Base-by-base conservation (phyloP, 2,329 filamentous ascomycete genomes). In the Onygenales sp. region DNA sequence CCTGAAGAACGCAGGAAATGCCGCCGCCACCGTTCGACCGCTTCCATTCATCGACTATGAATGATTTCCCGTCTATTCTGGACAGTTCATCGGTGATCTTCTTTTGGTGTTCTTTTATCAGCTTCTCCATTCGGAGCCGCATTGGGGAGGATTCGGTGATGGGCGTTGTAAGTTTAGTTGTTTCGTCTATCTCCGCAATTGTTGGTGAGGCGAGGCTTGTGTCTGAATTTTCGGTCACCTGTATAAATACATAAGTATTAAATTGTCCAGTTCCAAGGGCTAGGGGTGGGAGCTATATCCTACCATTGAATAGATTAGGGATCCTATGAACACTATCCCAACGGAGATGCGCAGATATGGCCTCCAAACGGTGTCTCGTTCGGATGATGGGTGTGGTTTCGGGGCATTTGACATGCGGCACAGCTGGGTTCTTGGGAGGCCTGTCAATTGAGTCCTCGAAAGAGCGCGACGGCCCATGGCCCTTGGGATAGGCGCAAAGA, bases 91-190 rank as follows among this genome's bases (percentile, higher is more conserved):
- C 76, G 32, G 97, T 86, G 55, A 98, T 98, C 57, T 86, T 81
- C 63, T 88, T 81, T 67, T 98, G 93, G 64, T 97, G 88, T 62
- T 90, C 82, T 70, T 93, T 93, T 71, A 97, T 94, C 68, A 97
- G 87, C 63, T 88, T 83, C 73, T 98, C 93, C 93, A 98, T 97
- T 58, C 92, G 88, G 54, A 98, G 79, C 52, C 93, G 90, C 92
- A 98, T 97, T 2, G 93, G 91, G 11, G 92, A 96, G 62, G 84
- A 77, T 54, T 84, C 79, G 47, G 78, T 85, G 49, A 97, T 79
- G 58, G 83, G 82, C 53, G 82, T 80, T 68, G 93, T 87, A 57
- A 86, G 84, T 72, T 93, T 95, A 61, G 82, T 80, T 57, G 89
- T 78, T 58, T 82, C 83, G 70, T 97, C 93, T 63, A 88, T 83